These are phyloP conservation scores for Colletotrichum siamense DNA, from an alignment of 2,329 filamentous ascomycete genomes.

Conservation along the genomic window DNA sequence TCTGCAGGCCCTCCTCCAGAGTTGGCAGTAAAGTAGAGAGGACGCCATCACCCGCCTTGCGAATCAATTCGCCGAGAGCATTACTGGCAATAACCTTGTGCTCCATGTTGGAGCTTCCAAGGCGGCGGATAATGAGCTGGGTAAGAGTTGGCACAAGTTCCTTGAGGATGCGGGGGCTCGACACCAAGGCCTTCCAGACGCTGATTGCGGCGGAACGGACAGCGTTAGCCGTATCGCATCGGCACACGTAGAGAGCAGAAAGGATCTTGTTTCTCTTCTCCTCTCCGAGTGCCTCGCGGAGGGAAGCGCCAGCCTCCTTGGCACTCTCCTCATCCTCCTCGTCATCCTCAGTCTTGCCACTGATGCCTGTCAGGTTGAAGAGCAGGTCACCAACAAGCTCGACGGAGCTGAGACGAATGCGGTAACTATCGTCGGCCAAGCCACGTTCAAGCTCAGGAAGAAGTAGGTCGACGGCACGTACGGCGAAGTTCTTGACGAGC, in stretches of 20 bases:
- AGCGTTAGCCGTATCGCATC: constrained; percentile 91
- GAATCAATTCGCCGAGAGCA: constrained; percentile 92
- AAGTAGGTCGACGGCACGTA: constrained; percentile 90
- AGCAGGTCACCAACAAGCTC: constrained; percentile 95
- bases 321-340: constrained; percentile 79
- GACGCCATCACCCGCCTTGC: constrained; percentile 94
- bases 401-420: constrained; percentile 97
- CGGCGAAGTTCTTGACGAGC: constrained; percentile 97
- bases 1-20: constrained; percentile 88
- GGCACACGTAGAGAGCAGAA: constrained; percentile 96
- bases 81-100: constrained; percentile 99
- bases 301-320: constrained; percentile 88
- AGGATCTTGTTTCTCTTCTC: constrained; percentile 97
- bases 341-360: constrained; percentile 75
- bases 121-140: constrained; percentile 89
- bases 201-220: constrained; percentile 89
- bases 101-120: constrained; percentile 96
- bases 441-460: constrained; percentile 95
- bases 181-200: constrained; percentile 97
- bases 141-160: constrained; percentile 94
- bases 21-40: constrained; percentile 87
- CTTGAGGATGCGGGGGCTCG: constrained; percentile 89
- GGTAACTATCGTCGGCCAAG: constrained; percentile 95
- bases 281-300: constrained; percentile 91
- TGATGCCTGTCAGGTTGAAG: constrained; percentile 97